Percentiles rank a stretch among this genome's conserved stretches.
phyloP scores from a whole-genome alignment of 345 rosid genomes.

The Hibiscus syriacus region DNA sequence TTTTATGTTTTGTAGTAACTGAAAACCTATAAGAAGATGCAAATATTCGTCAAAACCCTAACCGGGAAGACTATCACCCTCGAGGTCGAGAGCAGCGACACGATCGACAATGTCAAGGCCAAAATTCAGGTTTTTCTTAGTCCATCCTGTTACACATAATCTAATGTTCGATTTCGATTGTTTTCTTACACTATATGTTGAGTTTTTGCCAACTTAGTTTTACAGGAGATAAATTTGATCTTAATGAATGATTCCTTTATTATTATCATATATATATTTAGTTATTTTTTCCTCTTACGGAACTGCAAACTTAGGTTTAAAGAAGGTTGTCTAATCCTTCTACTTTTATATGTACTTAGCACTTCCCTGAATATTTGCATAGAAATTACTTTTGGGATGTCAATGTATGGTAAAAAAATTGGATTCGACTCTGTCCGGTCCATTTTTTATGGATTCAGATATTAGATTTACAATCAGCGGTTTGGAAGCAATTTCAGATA shows the following conservation, averaged over 20 bases:
- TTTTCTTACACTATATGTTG: neutral
- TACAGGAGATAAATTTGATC: neutral
- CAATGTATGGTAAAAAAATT: neutral
- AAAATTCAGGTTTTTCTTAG: conserved; percentile 43
- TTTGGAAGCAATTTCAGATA: neutral
- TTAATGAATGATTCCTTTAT: neutral
- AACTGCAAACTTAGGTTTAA: neutral
- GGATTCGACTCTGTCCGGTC: neutral
- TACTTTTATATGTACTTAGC: neutral
- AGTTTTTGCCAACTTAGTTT: neutral
- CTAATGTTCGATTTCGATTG: neutral
- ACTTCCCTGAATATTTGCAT: no score
- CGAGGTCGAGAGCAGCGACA: conserved; percentile 2
- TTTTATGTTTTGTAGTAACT: neutral
- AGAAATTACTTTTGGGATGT: neutral
- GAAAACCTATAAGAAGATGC: conserved; percentile 25
- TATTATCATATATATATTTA: neutral
- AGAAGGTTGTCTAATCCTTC: neutral
- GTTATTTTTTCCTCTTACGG: neutral
- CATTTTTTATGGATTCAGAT: neutral
- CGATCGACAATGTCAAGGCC: conserved; percentile 1
- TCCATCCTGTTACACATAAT: neutral
- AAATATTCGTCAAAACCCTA: conserved; percentile 72
- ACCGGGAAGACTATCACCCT: conserved; percentile 42
- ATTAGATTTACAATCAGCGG: neutral